Base-by-base conservation (phyloP, 495 filamentous ascomycete genomes). In the Trichocladium uniseriatum region DNA sequence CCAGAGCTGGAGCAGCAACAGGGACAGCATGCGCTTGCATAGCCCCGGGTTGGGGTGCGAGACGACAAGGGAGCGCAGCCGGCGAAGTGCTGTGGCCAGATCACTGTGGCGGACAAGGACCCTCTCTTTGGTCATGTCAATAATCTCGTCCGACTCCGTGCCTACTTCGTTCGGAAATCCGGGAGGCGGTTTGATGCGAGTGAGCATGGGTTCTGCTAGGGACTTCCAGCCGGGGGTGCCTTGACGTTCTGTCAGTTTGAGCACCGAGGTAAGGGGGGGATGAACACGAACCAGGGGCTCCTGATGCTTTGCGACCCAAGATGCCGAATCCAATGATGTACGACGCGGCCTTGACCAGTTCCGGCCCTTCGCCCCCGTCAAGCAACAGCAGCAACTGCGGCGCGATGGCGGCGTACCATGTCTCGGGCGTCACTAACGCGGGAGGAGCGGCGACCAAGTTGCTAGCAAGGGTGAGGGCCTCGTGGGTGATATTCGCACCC, bases 281-380 rank as follows among this genome's bases (percentile, higher is more conserved):
- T 21, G 31, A 47, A n/a, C 6, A n/a, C 60, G 52, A 68, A 78
- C 74, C 82, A 32, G 81, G 81, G 20, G 82, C 83, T 6, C 87
- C 86, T 56, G 76, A 79, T 21, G 73, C 64, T 43, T 78, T 81
- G 46, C 79, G 80, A 0, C 80, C 79, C 40, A 92, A 59, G 16
- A 90, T 80, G 1, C 85, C 84, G 56, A 80, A 83, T 0, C 82
- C 84, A 45, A 89, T 82, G 37, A 86, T 75, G 59, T 87, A 87
- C 0, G 83, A 78, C 4, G 81, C 82, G 6, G 76, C 81, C 53
- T 74, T 83, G 48, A 66, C 72, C 51, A 90, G 65, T 56, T 88
- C 84, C 5, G 65, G 71, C 7, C 79, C 78, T 22, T 80, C 78
- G 24, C 71, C 67, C 1, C 82, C 82, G 55, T 87, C 83, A 18